These are phyloP conservation scores for Mortierella sp. DNA, from an alignment of 371 early-diverging fungal genomes.

Conservation along the genomic window DNA sequence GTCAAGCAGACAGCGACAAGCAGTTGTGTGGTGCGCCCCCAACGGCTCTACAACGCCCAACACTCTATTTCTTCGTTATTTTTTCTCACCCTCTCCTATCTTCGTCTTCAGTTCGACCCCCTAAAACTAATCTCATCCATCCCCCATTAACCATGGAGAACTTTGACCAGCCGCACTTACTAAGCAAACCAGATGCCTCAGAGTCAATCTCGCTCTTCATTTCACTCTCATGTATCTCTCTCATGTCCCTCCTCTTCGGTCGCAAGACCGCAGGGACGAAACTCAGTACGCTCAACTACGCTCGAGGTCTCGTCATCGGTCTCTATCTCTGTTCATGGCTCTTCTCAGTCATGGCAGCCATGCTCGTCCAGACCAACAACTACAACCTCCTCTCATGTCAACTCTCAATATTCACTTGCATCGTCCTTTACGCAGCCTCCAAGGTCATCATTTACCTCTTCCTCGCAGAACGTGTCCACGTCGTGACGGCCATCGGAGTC, in stretches of 20 bases:
- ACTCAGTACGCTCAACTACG: constrained; percentile 52
- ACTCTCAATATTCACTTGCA: constrained; percentile 57
- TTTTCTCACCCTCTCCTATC: no score
- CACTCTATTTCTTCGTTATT: no score
- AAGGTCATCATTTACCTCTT: constrained; percentile 65
- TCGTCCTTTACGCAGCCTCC: constrained; percentile 57
- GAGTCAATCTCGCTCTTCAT: constrained; percentile 57
- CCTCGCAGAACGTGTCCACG: constrained; percentile 64
- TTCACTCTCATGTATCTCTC: constrained; percentile 53
- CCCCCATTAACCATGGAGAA: background rate
- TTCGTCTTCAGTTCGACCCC: no score
- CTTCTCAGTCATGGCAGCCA: constrained; percentile 56
- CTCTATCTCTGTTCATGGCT: constrained; percentile 61
- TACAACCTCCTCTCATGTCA: constrained; percentile 61
- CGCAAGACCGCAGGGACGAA: constrained; percentile 59
- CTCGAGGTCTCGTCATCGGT: constrained; percentile 56
- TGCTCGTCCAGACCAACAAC: constrained; percentile 61
- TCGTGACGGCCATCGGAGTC: constrained; percentile 59
- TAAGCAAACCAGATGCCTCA: constrained; percentile 37
- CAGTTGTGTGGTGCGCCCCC: no score
- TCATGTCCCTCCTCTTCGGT: constrained; percentile 58
- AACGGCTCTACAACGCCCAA: no score
- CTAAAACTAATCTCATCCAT: no score
- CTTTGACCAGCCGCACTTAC: background rate
- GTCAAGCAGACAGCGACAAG: no score